These are phyloP conservation scores for Bryoerythrophyllum caledonicum DNA, from an alignment of 225 moss, liverwort and hornwort species.

Conservation along the genomic window DNA sequence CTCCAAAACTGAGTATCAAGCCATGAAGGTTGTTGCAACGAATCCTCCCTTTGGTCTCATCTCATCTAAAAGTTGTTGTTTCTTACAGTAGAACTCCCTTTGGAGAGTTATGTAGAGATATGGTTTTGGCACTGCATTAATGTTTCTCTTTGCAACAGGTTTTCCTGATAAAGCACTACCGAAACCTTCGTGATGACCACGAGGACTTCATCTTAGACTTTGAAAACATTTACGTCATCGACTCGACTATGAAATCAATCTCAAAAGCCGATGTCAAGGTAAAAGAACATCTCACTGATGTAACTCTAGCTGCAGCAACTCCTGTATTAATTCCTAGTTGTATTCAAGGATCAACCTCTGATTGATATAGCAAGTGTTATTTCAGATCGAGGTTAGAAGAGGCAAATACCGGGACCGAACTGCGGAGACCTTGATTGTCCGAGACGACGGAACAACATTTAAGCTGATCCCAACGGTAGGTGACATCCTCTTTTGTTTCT, in stretches of 20 bases:
- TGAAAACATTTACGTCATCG: constrained; percentile 89
- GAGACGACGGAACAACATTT: constrained; percentile 86
- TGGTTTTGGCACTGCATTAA: not conserved
- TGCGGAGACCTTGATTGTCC: constrained; percentile 74
- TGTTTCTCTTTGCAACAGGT: constrained; percentile 46
- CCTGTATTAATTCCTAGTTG: not conserved
- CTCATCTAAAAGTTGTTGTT: constrained; percentile 1
- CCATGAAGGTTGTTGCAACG: constrained; percentile 65
- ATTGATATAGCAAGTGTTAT: not conserved
- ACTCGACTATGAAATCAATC: constrained; percentile 70
- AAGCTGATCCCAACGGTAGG: constrained; percentile 72
- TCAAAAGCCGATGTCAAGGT: constrained; percentile 83
- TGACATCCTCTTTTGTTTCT: not conserved
- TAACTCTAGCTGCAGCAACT: not conserved
- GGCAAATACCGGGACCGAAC: constrained; percentile 82
- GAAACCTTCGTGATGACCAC: constrained; percentile 70
- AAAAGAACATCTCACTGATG: constrained; percentile 10
- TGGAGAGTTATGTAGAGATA: too few relatives aligned
- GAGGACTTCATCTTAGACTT: constrained; percentile 85
- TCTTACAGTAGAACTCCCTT: not conserved
- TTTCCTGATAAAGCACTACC: constrained; percentile 84
- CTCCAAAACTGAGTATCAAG: constrained; percentile 76
- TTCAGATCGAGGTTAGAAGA: constrained; percentile 80
- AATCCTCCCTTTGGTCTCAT: not conserved
- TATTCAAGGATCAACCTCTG: not conserved